Percentiles rank a stretch among this genome's conserved stretches.
Evolutionary conservation across 2,329 filamentous ascomycete species (phyloP).

Genomic region (Nothophoma quercina): DNA sequence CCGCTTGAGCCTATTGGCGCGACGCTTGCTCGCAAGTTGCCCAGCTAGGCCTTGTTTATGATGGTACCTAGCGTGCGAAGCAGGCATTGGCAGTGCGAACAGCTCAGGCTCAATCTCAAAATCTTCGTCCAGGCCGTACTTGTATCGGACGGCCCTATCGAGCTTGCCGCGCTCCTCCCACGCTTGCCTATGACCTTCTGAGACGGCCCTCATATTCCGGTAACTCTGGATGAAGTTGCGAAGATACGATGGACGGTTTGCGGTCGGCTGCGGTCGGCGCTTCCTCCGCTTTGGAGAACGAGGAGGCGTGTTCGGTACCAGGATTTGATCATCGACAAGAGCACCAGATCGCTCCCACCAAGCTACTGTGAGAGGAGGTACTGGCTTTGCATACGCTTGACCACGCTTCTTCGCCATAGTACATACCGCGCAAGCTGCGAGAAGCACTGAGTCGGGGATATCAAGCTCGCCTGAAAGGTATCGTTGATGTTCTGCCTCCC

Average conservation of each 20-base stretch:
- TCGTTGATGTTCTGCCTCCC: constrained; percentile 28
- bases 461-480: neutral
- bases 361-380: constrained; percentile 1
- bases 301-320: constrained; percentile 6
- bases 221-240: constrained; percentile 19
- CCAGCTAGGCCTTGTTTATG: neutral
- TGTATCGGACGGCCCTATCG: constrained; percentile 32
- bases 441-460: neutral
- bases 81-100: constrained; percentile 30
- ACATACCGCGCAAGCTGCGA: neutral
- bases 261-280: neutral
- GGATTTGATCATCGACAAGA: constrained; percentile 13
- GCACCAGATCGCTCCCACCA: constrained; percentile 37
- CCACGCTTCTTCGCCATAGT: neutral
- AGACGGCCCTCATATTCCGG: constrained; percentile 9
- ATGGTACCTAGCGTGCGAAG: constrained; percentile 10
- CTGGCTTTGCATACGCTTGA: neutral
- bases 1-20: constrained; percentile 14
- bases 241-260: constrained; percentile 17
- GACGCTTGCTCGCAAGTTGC: neutral
- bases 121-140: constrained; percentile 25
- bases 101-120: constrained; percentile 24
- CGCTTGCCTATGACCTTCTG: constrained; percentile 8
- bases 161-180: constrained; percentile 25
- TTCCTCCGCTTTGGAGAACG: neutral